phyloP scores from a whole-genome alignment of 495 filamentous ascomycete species.

The Apodospora peruviana region DNA sequence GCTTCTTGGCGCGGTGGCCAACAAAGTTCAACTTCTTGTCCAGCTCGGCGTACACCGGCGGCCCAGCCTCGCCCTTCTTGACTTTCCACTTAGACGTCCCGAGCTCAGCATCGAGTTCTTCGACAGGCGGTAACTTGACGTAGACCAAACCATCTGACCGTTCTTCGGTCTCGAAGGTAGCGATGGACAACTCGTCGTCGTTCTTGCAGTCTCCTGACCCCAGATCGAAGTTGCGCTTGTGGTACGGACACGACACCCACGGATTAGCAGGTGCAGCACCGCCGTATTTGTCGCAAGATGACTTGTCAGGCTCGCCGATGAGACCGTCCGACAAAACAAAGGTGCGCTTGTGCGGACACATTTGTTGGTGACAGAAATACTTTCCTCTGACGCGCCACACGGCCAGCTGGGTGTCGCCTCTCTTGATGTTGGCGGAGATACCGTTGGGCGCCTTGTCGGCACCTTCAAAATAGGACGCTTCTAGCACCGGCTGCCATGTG shows the following conservation, averaged over 20 bases:
- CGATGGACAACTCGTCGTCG: conserved; percentile 73
- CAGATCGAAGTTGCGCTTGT: conserved; percentile 89
- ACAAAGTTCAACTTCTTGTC: conserved; percentile 55
- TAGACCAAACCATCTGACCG: conserved; percentile 78
- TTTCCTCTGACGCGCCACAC: conserved; percentile 81
- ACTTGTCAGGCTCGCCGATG: conserved; percentile 67
- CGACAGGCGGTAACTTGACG: conserved; percentile 75
- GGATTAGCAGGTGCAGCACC: conserved; percentile 48
- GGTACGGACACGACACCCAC: conserved; percentile 85
- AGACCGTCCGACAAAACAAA: conserved; percentile 86
- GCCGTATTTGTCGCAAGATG: conserved; percentile 38
- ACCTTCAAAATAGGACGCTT: conserved; percentile 62
- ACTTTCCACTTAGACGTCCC: conserved; percentile 84
- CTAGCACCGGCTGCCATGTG: conserved; percentile 80
- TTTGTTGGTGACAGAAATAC: conserved; percentile 91
- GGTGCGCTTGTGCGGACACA: conserved; percentile 94
- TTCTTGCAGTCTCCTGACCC: conserved; percentile 69
- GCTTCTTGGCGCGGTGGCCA: conserved; percentile 32
- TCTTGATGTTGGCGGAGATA: conserved; percentile 67
- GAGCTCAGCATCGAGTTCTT: conserved; percentile 77
- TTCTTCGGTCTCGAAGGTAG: conserved; percentile 79
- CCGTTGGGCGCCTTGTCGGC: conserved; percentile 62
- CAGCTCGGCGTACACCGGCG: conserved; percentile 59
- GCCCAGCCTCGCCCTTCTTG: conserved; percentile 59
- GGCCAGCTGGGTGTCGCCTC: conserved; percentile 87